A percentile compares a stretch with the other conserved stretches of the same genome.
Evolutionary conservation across 331 rosid genomes (phyloP).

Genomic region (Stylosanthes scabra): DNA sequence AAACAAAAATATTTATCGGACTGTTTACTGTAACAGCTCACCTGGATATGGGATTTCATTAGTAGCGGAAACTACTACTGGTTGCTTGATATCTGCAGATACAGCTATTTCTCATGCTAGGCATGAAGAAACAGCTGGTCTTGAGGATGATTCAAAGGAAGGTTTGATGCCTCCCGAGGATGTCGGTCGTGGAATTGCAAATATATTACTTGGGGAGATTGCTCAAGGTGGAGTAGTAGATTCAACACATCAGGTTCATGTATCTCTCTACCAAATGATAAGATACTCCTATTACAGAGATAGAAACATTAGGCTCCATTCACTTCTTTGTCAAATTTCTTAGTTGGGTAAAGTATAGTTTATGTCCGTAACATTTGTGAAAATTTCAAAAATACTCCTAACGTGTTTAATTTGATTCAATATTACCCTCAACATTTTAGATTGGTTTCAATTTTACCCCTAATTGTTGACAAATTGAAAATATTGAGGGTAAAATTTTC

Average conservation of each 20-base stretch:
- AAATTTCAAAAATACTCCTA: too few species aligned
- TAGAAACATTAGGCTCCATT: neutral
- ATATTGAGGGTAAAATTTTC: too few species aligned
- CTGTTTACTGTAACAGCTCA: conserved; percentile 65
- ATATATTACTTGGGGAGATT: conserved; percentile 73
- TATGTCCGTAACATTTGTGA: too few species aligned
- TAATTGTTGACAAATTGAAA: too few species aligned
- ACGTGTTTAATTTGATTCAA: too few species aligned
- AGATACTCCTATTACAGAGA: too few species aligned
- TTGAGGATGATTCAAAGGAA: conserved; percentile 62
- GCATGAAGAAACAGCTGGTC: conserved; percentile 52
- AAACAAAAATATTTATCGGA: conserved; percentile 4
- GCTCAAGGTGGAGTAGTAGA: conserved; percentile 87
- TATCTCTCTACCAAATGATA: too few species aligned
- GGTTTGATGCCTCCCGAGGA: conserved; percentile 69
- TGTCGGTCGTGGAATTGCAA: conserved; percentile 66
- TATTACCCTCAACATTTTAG: too few species aligned
- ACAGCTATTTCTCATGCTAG: conserved; percentile 65
- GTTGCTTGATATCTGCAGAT: conserved; percentile 81
- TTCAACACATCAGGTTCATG: conserved; percentile 88
- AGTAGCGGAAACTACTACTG: conserved; percentile 86
- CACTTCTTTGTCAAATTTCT: neutral
- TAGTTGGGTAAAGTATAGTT: too few species aligned
- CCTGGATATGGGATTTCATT: conserved; percentile 93
- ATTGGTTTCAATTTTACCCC: too few species aligned